Evolutionary conservation across 768 basidiomycete species (phyloP), one percentile per base, ranked within the genome.

Genomic region (Exsudoporus frostii): DNA sequence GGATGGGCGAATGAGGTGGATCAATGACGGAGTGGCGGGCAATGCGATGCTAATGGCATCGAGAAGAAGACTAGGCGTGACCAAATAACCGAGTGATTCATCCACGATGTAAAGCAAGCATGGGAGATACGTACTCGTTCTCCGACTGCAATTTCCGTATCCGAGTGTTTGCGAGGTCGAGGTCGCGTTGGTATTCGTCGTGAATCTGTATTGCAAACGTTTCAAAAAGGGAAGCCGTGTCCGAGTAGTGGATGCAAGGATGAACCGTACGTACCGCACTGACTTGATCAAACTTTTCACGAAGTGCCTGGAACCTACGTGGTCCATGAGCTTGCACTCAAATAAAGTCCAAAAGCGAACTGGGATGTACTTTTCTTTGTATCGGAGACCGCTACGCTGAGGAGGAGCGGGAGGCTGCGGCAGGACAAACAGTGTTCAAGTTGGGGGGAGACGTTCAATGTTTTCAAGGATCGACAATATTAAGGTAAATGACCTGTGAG

Each of bases 231-330:
- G 20, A 34, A 27, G 45, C 1, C 6, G 10, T 19, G 24, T 17
- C 15, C 4, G 13, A 33, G 6, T 9, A 37, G 13, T 38, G 48
- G 8, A 34, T 48, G 17, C 32, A 30, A 30, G 25, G 22, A 39
- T 10, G 29, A 6, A 27, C 11, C 19, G 33, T n/a, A 65, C 71
- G 37, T 54, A 72, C 69, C 37, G 60, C 44, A n/a, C 25, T 71
- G 48, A 70, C 69, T 40, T 67, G 66, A 42, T 72, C 69, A 34
- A 62, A 70, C 43, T 61, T 68, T 63, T 71, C 70, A 17, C 67
- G 65, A 5, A 70, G 59, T 5, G 49, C 24, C 20, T 72, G 69
- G 33, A 67, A 70, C 48, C 69, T 70, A 20, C 3, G 20, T 30
- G 11, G 8, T 7, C 11, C 32, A 20, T 55, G 48, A 53, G 46